phyloP scores from a whole-genome alignment of 2,329 filamentous ascomycete species.

The Zasmidium cellare region DNA sequence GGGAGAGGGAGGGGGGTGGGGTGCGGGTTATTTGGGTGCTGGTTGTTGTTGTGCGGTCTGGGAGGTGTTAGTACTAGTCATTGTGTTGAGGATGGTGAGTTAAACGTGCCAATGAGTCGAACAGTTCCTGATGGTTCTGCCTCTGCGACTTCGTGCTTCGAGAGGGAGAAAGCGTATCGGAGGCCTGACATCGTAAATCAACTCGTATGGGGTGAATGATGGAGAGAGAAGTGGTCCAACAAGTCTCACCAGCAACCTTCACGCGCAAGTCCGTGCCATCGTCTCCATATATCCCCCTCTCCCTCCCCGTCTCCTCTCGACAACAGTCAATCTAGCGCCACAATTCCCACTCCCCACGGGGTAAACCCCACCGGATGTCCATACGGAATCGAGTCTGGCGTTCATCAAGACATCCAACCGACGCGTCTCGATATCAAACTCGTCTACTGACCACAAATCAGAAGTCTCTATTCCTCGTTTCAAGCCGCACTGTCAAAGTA shows the following conservation, averaged over 20 bases:
- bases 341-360: neutral
- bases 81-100: neutral
- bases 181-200: constrained; percentile 31
- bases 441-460: neutral
- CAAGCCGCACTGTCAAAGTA: neutral
- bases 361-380: neutral
- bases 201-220: neutral
- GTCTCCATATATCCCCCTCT: neutral
- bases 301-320: neutral
- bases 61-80: neutral
- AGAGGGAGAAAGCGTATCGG: constrained; percentile 38
- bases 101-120: constrained; percentile 38
- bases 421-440: neutral
- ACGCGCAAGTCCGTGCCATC: neutral
- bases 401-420: neutral
- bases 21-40: constrained; percentile 38
- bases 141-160: constrained; percentile 40
- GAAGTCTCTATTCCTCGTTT: neutral
- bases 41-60: constrained; percentile 34
- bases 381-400: neutral
- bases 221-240: neutral
- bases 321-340: no score
- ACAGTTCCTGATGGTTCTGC: constrained; percentile 42
- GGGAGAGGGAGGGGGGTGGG: constrained; percentile 41
- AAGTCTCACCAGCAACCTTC: neutral